Percentiles rank a stretch among this genome's conserved stretches.
These are phyloP conservation scores for Herpetospermum pedunculosum DNA, from an alignment of 306 rosid genomes.

Conservation along the genomic window DNA sequence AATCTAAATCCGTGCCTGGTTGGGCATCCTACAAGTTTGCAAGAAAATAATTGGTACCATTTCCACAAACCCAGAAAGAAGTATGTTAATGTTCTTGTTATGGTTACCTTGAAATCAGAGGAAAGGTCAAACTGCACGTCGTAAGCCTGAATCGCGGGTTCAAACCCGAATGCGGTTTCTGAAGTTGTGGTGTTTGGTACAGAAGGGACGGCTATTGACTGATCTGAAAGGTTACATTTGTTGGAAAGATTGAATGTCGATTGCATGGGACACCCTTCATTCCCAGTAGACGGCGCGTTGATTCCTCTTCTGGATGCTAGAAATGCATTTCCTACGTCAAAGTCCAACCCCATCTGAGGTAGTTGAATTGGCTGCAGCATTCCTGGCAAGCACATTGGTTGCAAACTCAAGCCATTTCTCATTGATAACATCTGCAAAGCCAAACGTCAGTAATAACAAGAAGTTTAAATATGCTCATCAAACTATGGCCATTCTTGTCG, in stretches of 20 bases:
- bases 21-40: conserved; percentile 19
- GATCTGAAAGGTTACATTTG: conserved; percentile 34
- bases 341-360: conserved; percentile 38
- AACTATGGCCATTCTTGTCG: background rate
- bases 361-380: conserved; percentile 30
- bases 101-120: conserved; percentile 26
- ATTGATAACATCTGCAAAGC: conserved; percentile 62
- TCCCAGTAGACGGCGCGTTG: conserved; percentile 16
- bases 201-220: conserved; percentile 28
- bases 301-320: conserved; percentile 32
- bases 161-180: conserved; percentile 35
- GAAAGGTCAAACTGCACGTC: conserved; percentile 19
- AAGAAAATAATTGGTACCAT: conserved; percentile 17
- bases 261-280: conserved; percentile 25
- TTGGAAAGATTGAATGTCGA: conserved; percentile 28
- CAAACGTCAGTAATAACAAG: conserved; percentile 11
- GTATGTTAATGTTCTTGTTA: background rate
- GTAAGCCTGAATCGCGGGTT: conserved; percentile 30
- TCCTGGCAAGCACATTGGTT: conserved; percentile 67
- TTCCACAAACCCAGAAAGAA: background rate
- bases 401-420: conserved; percentile 86
- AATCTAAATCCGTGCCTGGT: conserved; percentile 26
- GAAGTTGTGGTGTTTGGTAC: conserved; percentile 20
- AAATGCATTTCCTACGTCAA: conserved; percentile 33
- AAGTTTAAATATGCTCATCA: conserved; percentile 1